Evolutionary conservation across 1,284 basidiomycete genomes (phyloP).

Genomic region (Apiotrichum mycotoxinovorans): DNA sequence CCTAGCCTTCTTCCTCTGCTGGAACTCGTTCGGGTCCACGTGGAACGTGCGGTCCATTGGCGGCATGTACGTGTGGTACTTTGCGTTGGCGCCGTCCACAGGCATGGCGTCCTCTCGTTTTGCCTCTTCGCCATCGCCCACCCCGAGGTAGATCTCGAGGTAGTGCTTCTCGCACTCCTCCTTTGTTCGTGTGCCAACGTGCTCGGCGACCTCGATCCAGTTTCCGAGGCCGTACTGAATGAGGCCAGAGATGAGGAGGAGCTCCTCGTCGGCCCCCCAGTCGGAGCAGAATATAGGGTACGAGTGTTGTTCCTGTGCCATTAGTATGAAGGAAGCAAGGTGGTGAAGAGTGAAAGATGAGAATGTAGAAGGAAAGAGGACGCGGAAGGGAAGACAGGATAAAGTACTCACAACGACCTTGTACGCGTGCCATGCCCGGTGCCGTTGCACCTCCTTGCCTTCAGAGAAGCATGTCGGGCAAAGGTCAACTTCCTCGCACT

Average conservation of each 20-base stretch:
- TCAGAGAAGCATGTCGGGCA: conserved; percentile 87
- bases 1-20: conserved; percentile 76
- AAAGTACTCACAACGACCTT: conserved; percentile 72
- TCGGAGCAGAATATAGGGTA: conserved; percentile 93
- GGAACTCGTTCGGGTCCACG: conserved; percentile 75
- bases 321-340: not conserved
- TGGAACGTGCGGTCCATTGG: conserved; percentile 67
- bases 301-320: conserved; percentile 78
- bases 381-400: conserved; percentile 7
- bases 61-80: conserved; percentile 55
- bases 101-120: conserved; percentile 12
- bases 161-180: conserved; percentile 95
- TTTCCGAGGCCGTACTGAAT: conserved; percentile 88
- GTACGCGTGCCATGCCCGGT: conserved; percentile 86
- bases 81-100: conserved; percentile 10
- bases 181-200: conserved; percentile 89
- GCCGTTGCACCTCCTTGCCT: conserved; percentile 82
- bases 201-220: conserved; percentile 95
- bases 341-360: too few species aligned
- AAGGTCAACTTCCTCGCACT: conserved; percentile 78
- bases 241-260: conserved; percentile 85
- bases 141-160: conserved; percentile 68
- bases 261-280: conserved; percentile 98
- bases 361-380: not conserved
- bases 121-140: conserved; percentile 23